These are phyloP conservation scores for Rhizoctonia solani DNA, from an alignment of 1,284 basidiomycete genomes.

Conservation along the genomic window DNA sequence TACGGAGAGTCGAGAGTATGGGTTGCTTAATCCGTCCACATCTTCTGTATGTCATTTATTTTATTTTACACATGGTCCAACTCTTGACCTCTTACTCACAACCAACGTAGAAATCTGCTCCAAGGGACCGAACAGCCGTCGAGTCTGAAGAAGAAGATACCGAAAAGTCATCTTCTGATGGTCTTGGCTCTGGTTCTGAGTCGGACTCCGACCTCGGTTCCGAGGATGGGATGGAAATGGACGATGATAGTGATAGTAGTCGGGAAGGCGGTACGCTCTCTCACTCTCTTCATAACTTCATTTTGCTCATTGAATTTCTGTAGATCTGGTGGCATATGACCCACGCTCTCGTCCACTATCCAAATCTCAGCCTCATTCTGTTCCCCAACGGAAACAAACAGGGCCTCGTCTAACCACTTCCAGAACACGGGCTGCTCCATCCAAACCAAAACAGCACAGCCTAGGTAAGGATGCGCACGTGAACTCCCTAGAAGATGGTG, in stretches of 20 bases:
- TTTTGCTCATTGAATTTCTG: not conserved
- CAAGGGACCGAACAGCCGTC: conserved; percentile 67
- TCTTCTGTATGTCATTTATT: conserved; percentile 2
- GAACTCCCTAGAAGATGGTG: conserved; percentile 33
- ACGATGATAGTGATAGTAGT: conserved; percentile 50
- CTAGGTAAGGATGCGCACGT: conserved; percentile 34
- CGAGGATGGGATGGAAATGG: conserved; percentile 43
- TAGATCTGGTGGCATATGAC: conserved; percentile 44
- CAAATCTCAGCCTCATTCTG: conserved; percentile 30
- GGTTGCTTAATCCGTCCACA: conserved; percentile 77
- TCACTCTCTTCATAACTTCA: not conserved
- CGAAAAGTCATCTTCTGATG: conserved; percentile 75
- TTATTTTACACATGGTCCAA: not conserved
- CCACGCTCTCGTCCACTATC: conserved; percentile 42
- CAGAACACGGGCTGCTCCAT: conserved; percentile 46
- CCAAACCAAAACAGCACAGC: conserved; percentile 36
- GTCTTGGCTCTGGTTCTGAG: conserved; percentile 48
- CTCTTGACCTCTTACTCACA: not conserved
- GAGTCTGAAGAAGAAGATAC: conserved; percentile 90
- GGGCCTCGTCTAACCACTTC: conserved; percentile 56
- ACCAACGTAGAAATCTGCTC: not conserved
- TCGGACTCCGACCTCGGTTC: conserved; percentile 42
- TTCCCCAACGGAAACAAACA: conserved; percentile 44
- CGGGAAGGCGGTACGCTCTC: conserved; percentile 46
- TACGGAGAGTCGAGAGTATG: conserved; percentile 83